A percentile compares a stretch with the other conserved stretches of the same genome.
Evolutionary conservation across 257 asterid species (phyloP).

Genomic region (Solanum appendiculatum): DNA sequence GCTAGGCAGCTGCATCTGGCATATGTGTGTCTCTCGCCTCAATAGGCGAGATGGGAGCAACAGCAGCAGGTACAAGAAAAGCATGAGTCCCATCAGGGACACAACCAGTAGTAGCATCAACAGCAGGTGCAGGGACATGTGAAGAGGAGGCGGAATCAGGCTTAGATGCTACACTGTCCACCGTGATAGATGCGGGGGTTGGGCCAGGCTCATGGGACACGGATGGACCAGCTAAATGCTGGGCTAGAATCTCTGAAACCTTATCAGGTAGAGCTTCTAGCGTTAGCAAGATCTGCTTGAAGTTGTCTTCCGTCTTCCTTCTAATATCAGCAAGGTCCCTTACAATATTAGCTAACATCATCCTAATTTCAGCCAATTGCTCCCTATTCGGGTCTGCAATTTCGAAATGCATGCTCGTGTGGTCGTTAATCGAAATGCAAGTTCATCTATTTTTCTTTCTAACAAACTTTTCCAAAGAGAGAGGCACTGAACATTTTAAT

Average conservation of each 20-base stretch:
- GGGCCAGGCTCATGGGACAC: not conserved
- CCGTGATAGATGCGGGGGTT: not conserved
- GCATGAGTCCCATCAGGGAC: not conserved
- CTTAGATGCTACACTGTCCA: not conserved
- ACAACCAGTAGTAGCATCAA: not conserved
- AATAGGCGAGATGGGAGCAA: not conserved
- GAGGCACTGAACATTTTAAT: not conserved
- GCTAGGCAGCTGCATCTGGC: not conserved
- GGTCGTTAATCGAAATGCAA: not conserved
- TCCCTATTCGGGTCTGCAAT: not conserved
- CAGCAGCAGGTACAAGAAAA: not conserved
- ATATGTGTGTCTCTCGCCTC: not conserved
- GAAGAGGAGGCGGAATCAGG: not conserved
- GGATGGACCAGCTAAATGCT: not conserved
- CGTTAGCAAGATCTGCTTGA: not conserved
- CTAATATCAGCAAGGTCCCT: not conserved
- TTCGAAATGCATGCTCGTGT: not conserved
- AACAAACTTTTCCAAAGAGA: not conserved
- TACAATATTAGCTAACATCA: not conserved
- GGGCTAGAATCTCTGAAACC: not conserved
- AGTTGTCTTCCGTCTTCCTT: not conserved
- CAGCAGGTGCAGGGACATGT: not conserved
- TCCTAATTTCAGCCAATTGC: not conserved
- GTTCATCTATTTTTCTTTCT: not conserved
- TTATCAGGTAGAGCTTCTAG: not conserved